These are phyloP conservation scores for Larix sibirica DNA, from an alignment of 83 land plant genomes.

Conservation along the genomic window DNA sequence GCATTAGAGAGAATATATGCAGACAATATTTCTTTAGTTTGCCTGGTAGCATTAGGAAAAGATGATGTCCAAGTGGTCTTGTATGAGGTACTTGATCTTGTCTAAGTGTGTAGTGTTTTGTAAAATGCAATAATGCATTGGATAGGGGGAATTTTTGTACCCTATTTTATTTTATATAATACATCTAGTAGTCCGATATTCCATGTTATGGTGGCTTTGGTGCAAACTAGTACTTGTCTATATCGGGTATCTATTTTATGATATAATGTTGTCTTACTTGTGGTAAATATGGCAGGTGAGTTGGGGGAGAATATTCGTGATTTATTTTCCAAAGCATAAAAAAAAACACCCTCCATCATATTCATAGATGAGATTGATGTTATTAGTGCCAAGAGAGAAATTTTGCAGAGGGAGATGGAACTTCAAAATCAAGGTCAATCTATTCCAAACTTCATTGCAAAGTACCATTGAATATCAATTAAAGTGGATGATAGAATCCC, in stretches of 20 bases:
- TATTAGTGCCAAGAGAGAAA: constrained; percentile 89
- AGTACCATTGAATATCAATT: too few species aligned
- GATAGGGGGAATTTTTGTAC: background rate
- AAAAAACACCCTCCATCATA: constrained; percentile 86
- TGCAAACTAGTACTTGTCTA: background rate
- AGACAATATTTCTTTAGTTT: too few species aligned
- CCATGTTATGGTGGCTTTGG: background rate
- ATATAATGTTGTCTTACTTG: background rate
- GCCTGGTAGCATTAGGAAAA: background rate
- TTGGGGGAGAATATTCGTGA: constrained; percentile 86
- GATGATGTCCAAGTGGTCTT: background rate
- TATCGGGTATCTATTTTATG: background rate
- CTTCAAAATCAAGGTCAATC: too few species aligned
- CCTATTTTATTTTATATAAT: background rate
- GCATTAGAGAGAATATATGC: too few species aligned
- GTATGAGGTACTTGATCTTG: background rate
- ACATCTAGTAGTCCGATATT: background rate
- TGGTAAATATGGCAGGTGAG: constrained; percentile 51
- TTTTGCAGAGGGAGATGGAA: constrained; percentile 91
- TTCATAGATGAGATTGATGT: constrained; percentile 98
- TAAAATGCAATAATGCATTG: background rate
- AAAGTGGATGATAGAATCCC: too few species aligned
- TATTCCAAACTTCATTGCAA: too few species aligned
- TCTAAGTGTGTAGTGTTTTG: background rate
- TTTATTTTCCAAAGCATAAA: constrained; percentile 83